Conservation (phyloP, 257 asterid genomes). For the Forsythia suspensa region DNA sequence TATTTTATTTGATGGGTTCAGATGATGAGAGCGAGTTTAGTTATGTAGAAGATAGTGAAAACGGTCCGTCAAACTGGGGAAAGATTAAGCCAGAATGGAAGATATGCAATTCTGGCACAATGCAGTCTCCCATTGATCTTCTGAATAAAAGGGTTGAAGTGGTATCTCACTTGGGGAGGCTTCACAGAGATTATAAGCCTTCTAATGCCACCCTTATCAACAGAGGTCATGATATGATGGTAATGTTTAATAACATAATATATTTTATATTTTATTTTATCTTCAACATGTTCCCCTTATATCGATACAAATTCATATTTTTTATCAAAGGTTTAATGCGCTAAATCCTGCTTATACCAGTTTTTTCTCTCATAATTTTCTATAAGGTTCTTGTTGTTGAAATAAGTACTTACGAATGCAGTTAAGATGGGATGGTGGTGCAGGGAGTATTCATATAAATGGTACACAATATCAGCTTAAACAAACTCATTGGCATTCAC, state of each 20-base stretch:
- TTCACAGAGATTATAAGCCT: conserved; percentile 42
- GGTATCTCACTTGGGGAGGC: conserved; percentile 49
- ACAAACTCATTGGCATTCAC: conserved; percentile 85
- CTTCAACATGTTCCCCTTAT: no score
- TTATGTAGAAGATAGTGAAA: conserved; percentile 41
- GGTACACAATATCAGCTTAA: conserved; percentile 51
- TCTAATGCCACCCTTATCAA: conserved; percentile 66
- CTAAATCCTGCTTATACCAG: no score
- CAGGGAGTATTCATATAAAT: conserved; percentile 56
- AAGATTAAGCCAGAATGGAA: conserved; percentile 62
- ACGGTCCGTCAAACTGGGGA: conserved; percentile 76
- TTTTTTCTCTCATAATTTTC: no score
- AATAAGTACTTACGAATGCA: conserved; percentile 25
- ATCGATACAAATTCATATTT: no score
- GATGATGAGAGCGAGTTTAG: conserved; percentile 76
- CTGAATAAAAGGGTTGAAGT: conserved; percentile 50
- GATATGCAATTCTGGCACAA: conserved; percentile 45
- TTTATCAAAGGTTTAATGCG: no score
- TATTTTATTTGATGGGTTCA: conserved; percentile 9
- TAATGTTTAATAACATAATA: conserved; percentile 14
- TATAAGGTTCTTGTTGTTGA: not conserved
- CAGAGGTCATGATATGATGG: conserved; percentile 91
- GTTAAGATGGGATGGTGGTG: conserved; percentile 58
- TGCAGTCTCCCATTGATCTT: conserved; percentile 84
- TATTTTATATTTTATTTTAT: no score